Percentiles rank a stretch among this genome's conserved stretches.
phyloP scores from a whole-genome alignment of 2,329 filamentous ascomycete genomes.

The Exophiala alcalophila region DNA sequence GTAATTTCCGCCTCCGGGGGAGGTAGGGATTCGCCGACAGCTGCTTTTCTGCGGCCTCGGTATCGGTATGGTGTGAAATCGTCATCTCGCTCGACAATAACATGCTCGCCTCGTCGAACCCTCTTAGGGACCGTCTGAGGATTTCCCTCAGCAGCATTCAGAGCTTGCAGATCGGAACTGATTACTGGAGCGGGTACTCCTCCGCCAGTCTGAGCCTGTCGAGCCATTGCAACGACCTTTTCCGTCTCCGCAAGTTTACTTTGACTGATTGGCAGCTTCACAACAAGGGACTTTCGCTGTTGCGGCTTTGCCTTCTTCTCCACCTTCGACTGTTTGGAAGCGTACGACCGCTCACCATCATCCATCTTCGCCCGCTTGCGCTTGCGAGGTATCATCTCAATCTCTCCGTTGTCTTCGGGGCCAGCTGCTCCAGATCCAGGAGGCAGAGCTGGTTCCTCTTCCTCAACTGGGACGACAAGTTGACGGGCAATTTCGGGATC shows the following conservation, averaged over 20 bases:
- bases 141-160: slow-evolving; percentile 32
- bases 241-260: slow-evolving; percentile 27
- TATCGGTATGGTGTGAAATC: slow-evolving; percentile 29
- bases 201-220: slow-evolving; percentile 21
- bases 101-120: slow-evolving; percentile 17
- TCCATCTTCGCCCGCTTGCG: slow-evolving; percentile 31
- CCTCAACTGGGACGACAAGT: slow-evolving; percentile 14
- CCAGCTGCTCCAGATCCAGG: slow-evolving; percentile 18
- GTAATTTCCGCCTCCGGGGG: slow-evolving; percentile 22
- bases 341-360: slow-evolving; percentile 26
- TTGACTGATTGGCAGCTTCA: slow-evolving; percentile 30
- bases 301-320: slow-evolving; percentile 23
- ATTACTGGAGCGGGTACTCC: slow-evolving; percentile 26
- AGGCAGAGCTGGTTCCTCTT: slow-evolving; percentile 13
- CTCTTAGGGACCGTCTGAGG: slow-evolving; percentile 24
- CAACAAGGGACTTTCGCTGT: slow-evolving; percentile 28
- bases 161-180: slow-evolving; percentile 30
- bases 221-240: slow-evolving; percentile 16
- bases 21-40: slow-evolving; percentile 17
- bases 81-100: slow-evolving; percentile 30
- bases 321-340: slow-evolving; percentile 10
- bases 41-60: slow-evolving; percentile 26
- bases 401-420: slow-evolving; percentile 18
- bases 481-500: slow-evolving; percentile 27
- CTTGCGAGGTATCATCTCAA: slow-evolving; percentile 30